Conservation (phyloP, 805 yeast genomes). For the Candida saitoana region DNA sequence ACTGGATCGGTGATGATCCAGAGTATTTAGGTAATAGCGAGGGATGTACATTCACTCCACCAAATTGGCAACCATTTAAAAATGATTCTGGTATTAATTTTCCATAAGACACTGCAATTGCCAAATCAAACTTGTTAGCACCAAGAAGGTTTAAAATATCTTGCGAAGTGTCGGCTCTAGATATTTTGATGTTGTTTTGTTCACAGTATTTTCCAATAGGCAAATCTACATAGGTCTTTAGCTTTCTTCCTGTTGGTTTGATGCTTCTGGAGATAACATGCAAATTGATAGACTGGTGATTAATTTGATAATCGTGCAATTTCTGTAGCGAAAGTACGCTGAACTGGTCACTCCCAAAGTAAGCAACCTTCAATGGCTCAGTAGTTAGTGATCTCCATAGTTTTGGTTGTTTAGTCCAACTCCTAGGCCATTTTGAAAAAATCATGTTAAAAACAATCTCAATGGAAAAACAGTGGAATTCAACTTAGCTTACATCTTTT, state of each 20-base stretch:
- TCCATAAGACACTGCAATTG: constrained; percentile 93
- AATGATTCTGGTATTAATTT: constrained; percentile 65
- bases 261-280: constrained; percentile 64
- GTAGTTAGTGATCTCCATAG: not conserved
- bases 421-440: not conserved
- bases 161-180: constrained; percentile 48
- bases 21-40: constrained; percentile 76
- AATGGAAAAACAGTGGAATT: not conserved
- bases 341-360: constrained; percentile 76
- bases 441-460: not conserved
- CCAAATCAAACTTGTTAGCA: constrained; percentile 46
- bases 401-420: not conserved
- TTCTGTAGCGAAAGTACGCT: constrained; percentile 52
- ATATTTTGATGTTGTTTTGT: constrained; percentile 28
- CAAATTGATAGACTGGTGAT: constrained; percentile 25
- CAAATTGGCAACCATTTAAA: constrained; percentile 44
- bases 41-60: constrained; percentile 91
- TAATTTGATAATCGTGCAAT: constrained; percentile 20
- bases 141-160: constrained; percentile 32
- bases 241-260: constrained; percentile 60
- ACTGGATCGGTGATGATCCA: constrained; percentile 89
- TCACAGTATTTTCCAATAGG: constrained; percentile 48
- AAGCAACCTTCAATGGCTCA: constrained; percentile 42
- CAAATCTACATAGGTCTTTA: constrained; percentile 43
- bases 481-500: not conserved